phyloP scores from a whole-genome alignment of 1,139 yeast species.

The Geotrichum histeridarum region DNA sequence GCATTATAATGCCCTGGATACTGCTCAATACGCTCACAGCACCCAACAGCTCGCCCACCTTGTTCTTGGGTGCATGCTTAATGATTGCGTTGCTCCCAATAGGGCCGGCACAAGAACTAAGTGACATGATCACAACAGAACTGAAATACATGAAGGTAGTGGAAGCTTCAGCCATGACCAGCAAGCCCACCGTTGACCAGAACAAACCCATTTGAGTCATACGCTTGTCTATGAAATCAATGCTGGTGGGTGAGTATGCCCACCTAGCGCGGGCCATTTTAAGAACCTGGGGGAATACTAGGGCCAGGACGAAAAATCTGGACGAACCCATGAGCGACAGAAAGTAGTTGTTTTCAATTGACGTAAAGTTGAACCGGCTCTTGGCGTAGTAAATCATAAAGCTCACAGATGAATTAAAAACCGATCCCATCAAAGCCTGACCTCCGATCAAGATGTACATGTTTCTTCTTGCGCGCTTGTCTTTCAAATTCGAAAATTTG shows the following conservation, averaged over 20 bases:
- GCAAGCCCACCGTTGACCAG: conserved; percentile 45
- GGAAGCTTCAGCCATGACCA: conserved; percentile 38
- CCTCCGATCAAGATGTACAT: conserved; percentile 46
- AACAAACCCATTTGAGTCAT: conserved; percentile 41
- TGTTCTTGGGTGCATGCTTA: conserved; percentile 42
- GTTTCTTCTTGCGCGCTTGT: conserved; percentile 42
- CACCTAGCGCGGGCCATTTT: conserved; percentile 35
- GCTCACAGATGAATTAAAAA: conserved; percentile 40
- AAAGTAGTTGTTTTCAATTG: conserved; percentile 55
- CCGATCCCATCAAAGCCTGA: conserved; percentile 43
- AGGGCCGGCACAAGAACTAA: conserved; percentile 36
- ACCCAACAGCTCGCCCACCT: conserved; percentile 37
- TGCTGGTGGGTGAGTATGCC: conserved; percentile 26
- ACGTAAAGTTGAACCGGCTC: conserved; percentile 53
- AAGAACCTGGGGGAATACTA: conserved; percentile 44
- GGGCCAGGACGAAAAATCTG: conserved; percentile 42
- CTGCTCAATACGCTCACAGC: conserved; percentile 32
- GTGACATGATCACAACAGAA: conserved; percentile 45
- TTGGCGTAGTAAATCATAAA: conserved; percentile 55
- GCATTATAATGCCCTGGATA: conserved; percentile 30
- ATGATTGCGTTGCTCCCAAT: conserved; percentile 47
- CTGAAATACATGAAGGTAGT: conserved; percentile 37
- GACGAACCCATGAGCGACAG: conserved; percentile 52
- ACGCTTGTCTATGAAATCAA: conserved; percentile 54
- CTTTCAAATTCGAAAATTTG: conserved; percentile 36